Evolutionary conservation across 495 filamentous ascomycete genomes (phyloP), one percentile per base, ranked within the genome.

Genomic region (Rostrohypoxylon terebratum): DNA sequence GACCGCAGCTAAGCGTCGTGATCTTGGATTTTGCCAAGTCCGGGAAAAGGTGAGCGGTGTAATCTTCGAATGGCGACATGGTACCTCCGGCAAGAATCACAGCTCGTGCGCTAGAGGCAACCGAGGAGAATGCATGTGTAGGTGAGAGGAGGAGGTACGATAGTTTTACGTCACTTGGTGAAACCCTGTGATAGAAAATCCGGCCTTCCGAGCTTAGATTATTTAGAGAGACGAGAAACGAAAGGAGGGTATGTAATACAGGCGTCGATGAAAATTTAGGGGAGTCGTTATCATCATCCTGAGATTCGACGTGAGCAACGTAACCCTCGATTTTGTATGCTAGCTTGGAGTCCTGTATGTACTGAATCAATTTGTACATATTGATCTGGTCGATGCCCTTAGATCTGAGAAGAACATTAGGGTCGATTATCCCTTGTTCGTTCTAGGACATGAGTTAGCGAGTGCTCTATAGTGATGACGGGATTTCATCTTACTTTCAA

Each of bases 341-440:
- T 38, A 99, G 82, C 71, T 98, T 98, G 64, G 94, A 97, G 74
- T 97, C 91, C 71, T 94, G 91, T 9, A 99, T 85, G 76, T 98
- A 99, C 34, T 85, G 85, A 50, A 92, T 89, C 11, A 99, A 84
- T 74, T 97, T 94, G 78, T 93, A 93, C 20, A 97, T 87, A 73
- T 99, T 98, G 79, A 98, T 92, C 75, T 98, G 96, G 76, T 98
- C 96, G 25, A 95, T 92, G 0, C 93, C 94, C 72, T 97, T 97
- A 47, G 91, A 90, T 47, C 89, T 86, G 67, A 98, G 88, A 11
- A 99, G 84, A 16, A 88, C 86, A 38, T 88, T 89, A 21, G 90
- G 70, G 55, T 90, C 81, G 10, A 82, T 77, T 25, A 96, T 88
- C 16, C 90, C 85, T 33, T 91, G 91, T 11, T 77, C 72, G 0